Conservation (phyloP, 768 basidiomycete species). For the Calocera cornea region DNA sequence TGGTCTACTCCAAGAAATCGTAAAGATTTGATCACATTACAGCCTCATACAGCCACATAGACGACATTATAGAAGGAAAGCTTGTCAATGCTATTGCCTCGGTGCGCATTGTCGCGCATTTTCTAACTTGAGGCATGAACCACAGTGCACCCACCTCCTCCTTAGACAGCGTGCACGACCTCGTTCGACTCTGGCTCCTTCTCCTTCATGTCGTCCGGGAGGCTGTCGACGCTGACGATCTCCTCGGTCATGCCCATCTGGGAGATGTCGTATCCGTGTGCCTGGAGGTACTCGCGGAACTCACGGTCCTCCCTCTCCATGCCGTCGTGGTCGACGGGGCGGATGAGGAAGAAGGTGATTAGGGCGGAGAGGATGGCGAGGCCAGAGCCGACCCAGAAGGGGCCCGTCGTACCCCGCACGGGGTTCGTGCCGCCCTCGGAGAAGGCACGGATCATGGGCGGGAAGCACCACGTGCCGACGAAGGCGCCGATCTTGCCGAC, state of each 20-base stretch:
- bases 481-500: slow-evolving; percentile 63
- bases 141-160: no score
- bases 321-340: slow-evolving; percentile 59
- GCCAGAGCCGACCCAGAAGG: slow-evolving; percentile 68
- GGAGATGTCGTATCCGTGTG: slow-evolving; percentile 63
- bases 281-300: slow-evolving; percentile 75
- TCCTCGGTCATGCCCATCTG: slow-evolving; percentile 46
- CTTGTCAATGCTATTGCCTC: no score
- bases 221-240: neutral
- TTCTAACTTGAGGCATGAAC: no score
- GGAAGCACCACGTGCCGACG: slow-evolving; percentile 51
- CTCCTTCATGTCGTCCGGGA: neutral
- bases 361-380: slow-evolving; percentile 68
- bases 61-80: no score
- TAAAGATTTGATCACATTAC: no score
- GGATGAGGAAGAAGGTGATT: slow-evolving; percentile 58
- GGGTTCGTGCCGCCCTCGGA: slow-evolving; percentile 34
- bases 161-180: neutral
- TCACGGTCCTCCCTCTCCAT: slow-evolving; percentile 65
- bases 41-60: no score
- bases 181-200: neutral
- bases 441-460: neutral
- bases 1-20: no score
- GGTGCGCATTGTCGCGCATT: no score
- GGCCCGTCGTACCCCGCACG: slow-evolving; percentile 58